Conservation (phyloP, 2,329 filamentous ascomycete genomes). For the Diaporthe amygdali region DNA sequence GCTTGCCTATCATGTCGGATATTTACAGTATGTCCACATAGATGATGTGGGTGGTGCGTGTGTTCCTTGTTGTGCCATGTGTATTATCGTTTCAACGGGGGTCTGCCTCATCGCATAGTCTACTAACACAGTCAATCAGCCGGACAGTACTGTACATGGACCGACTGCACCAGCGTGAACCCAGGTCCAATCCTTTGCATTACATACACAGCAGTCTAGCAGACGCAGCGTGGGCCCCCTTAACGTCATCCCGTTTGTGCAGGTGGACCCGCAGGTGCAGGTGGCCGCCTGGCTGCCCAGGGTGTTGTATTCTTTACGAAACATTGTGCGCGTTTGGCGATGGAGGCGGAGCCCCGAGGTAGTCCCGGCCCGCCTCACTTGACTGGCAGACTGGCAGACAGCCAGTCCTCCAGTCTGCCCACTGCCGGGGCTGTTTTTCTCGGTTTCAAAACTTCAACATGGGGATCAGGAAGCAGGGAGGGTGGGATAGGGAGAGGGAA, state of each 20-base stretch:
- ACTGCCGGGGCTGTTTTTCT: too few species aligned
- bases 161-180: background rate
- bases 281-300: background rate
- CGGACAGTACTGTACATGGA: too few species aligned
- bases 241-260: slow-evolving; percentile 11
- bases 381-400: too few species aligned
- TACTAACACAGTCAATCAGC: too few species aligned
- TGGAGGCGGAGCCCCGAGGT: slow-evolving; percentile 15
- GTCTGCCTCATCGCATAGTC: too few species aligned
- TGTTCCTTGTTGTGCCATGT: background rate
- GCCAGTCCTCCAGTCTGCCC: too few species aligned
- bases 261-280: background rate
- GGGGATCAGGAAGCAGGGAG: too few species aligned
- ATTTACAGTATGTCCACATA: background rate
- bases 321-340: slow-evolving; percentile 11
- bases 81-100: background rate
- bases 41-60: background rate
- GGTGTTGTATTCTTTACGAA: slow-evolving; percentile 12
- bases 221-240: background rate
- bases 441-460: too few species aligned
- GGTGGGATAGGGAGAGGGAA: too few species aligned
- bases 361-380: background rate
- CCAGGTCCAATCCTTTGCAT: background rate
- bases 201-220: background rate
- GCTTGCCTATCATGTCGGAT: background rate